A percentile compares a stretch with the other conserved stretches of the same genome.
Evolutionary conservation across 371 early-diverging fungal genomes (phyloP).

Genomic region (Actinomortierella wolfii): DNA sequence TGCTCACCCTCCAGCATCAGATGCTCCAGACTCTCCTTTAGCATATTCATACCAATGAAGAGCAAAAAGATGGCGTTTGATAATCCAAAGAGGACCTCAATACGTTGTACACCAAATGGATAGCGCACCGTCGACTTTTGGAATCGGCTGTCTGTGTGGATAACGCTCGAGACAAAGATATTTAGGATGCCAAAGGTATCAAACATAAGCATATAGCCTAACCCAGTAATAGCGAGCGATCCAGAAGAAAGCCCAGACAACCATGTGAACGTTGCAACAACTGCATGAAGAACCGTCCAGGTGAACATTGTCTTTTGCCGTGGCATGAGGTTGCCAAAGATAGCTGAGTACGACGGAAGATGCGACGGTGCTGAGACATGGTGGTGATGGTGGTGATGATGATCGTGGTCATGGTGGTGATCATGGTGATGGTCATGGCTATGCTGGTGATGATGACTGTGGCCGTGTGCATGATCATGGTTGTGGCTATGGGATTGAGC

Average conservation of each 20-base stretch:
- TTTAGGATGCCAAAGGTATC: constrained; percentile 69
- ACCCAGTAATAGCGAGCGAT: constrained; percentile 61
- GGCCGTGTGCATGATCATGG: constrained; percentile 28
- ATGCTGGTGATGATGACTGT: constrained; percentile 16
- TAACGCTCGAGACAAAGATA: constrained; percentile 57
- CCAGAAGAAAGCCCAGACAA: constrained; percentile 55
- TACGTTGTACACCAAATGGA: constrained; percentile 65
- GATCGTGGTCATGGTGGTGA: constrained; percentile 23
- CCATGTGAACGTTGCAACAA: constrained; percentile 56
- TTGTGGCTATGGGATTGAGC: constrained; percentile 30
- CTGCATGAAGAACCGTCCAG: constrained; percentile 55
- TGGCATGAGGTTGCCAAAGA: constrained; percentile 54
- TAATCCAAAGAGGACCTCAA: constrained; percentile 64
- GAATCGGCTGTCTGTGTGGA: constrained; percentile 52
- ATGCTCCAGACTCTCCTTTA: constrained; percentile 71
- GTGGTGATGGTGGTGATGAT: constrained; percentile 26
- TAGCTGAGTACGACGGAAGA: constrained; percentile 46
- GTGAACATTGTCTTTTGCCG: constrained; percentile 67
- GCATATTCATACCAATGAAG: constrained; percentile 69
- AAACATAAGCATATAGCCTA: constrained; percentile 62
- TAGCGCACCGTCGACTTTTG: constrained; percentile 56
- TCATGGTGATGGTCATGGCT: constrained; percentile 27
- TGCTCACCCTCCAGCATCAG: constrained; percentile 57
- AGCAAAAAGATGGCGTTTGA: constrained; percentile 62
- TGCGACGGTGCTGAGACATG: constrained; percentile 47